phyloP scores from a whole-genome alignment of 352 stramenopile genomes.

The Plasmopara muralis region DNA sequence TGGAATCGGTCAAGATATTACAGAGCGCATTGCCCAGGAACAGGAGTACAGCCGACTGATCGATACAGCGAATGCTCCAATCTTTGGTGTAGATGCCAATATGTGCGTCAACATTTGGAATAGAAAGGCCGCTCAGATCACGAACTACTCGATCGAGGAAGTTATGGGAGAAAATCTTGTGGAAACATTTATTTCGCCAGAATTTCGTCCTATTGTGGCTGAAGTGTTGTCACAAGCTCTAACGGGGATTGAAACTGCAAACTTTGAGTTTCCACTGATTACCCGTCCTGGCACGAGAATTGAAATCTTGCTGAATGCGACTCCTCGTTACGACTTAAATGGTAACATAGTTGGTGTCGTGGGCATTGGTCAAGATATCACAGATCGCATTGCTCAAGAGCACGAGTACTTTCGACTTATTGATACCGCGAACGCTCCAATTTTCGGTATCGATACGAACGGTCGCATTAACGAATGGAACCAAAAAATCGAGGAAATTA shows the following conservation, averaged over 20 bases:
- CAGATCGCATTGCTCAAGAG: conserved; percentile 65
- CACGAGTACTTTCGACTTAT: conserved; percentile 76
- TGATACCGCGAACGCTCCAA: conserved; percentile 67
- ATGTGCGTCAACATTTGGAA: conserved; percentile 91
- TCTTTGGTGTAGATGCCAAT: conserved; percentile 85
- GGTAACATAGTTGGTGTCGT: conserved; percentile 83
- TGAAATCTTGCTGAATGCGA: conserved; percentile 74
- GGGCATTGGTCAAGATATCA: conserved; percentile 83
- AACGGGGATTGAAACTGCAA: conserved; percentile 61
- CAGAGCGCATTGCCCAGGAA: conserved; percentile 78
- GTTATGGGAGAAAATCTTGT: conserved; percentile 81
- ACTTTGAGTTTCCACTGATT: conserved; percentile 86
- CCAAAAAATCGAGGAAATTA: conserved; percentile 70
- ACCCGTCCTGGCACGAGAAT: conserved; percentile 64
- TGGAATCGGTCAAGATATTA: conserved; percentile 83
- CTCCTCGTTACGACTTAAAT: conserved; percentile 54
- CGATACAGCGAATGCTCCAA: conserved; percentile 86
- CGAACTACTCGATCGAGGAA: conserved; percentile 70
- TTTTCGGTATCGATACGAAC: conserved; percentile 69
- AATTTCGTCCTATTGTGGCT: conserved; percentile 56
- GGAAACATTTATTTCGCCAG: conserved; percentile 76
- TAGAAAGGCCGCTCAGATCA: conserved; percentile 86
- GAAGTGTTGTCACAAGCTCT: conserved; percentile 69
- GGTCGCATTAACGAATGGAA: conserved; percentile 76
- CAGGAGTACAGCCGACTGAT: conserved; percentile 86